A percentile compares a stretch with the other conserved stretches of the same genome.
Evolutionary conservation across 78 protist species (phyloP).

Genomic region (Tieghemostelium lacteum): DNA sequence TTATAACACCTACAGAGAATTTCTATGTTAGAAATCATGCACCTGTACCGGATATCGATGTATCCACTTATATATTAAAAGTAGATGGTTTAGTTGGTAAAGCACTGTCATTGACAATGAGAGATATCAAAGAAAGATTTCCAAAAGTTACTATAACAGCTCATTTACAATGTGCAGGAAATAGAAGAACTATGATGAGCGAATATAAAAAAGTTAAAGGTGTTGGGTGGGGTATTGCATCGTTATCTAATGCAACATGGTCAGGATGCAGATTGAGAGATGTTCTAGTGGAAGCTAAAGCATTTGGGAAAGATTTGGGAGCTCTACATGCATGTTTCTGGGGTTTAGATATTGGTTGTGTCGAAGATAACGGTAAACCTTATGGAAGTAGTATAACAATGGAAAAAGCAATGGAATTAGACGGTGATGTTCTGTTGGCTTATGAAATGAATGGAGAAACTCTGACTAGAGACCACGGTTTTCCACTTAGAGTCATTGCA

Average conservation of each 20-base stretch:
- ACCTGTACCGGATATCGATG: conserved; percentile 87
- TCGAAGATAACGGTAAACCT: conserved; percentile 48
- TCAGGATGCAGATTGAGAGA: conserved; percentile 51
- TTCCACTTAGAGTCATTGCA: conserved; percentile 92
- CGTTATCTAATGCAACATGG: conserved; percentile 50
- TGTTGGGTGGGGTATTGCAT: conserved; percentile 82
- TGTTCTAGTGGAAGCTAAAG: conserved; percentile 10
- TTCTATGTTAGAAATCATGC: conserved; percentile 91
- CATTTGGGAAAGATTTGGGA: conserved; percentile 22
- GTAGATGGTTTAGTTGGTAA: conserved; percentile 69
- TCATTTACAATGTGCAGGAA: conserved; percentile 80
- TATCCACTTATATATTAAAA: conserved; percentile 31
- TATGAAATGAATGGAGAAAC: conserved; percentile 94
- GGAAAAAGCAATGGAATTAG: conserved; percentile 76
- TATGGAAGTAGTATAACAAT: conserved; percentile 57
- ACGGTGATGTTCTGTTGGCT: conserved; percentile 92
- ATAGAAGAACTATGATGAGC: conserved; percentile 80
- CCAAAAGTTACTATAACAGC: conserved; percentile 65
- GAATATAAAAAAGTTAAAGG: conserved; percentile 71
- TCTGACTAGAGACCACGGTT: conserved; percentile 91
- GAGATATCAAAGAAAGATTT: conserved; percentile 78
- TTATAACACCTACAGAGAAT: conserved; percentile 86
- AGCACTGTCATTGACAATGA: conserved; percentile 46
- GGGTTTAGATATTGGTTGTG: conserved; percentile 74
- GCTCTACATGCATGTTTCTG: conserved; percentile 67